Base-by-base conservation (phyloP, 2,329 filamentous ascomycete genomes). In the Fusarium lateritium region DNA sequence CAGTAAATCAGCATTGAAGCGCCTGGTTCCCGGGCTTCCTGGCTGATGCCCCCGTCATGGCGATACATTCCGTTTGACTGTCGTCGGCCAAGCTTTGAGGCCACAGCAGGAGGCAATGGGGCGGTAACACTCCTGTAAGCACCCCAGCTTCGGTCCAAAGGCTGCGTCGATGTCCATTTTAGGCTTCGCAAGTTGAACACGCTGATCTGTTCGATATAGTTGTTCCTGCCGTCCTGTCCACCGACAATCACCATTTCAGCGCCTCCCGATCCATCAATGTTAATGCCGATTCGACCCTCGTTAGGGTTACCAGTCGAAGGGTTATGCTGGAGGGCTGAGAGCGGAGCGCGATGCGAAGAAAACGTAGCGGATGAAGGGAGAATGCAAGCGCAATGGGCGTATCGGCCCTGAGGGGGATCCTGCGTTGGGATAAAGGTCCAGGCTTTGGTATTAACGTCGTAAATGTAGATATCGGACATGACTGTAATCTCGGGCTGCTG, bases 161-260 rank as follows among this genome's bases (percentile, higher is more conserved):
- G 85, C 68, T 93, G 93, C 3, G 94, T 98, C 19, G 92, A 93
- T 2, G 94, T 97, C 96, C 96, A 99, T 80, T 96, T 97, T 62
- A 98, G 82, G 77, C 94, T 98, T 49, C 96, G 89, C 26, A 99
- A 84, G 75, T 99, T 99, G 84, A 99, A 99, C 4, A 99, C 94
- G 77, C 94, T 98, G 69, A 99, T 97, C 80, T 99, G 94, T 79
- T 99, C 95, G 71, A 99, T 99, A 77, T 99, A 99, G 78, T 97
- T 94, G 78, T 99, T 99, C n/a, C 92, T 91, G 55, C 93, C 96
- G 76, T 99, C 96, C 79, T 99, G 96, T 0, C 96, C 96, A 63
- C 96, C 96, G 9, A 98, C 94, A 15, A 99, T 91, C 7, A 99
- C 88, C 95, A 99, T 98, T 79, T 99, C 95, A 3, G 96, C 94